Evolutionary conservation across 768 basidiomycete species (phyloP).

Genomic region (Mycena olivaceomarginata): DNA sequence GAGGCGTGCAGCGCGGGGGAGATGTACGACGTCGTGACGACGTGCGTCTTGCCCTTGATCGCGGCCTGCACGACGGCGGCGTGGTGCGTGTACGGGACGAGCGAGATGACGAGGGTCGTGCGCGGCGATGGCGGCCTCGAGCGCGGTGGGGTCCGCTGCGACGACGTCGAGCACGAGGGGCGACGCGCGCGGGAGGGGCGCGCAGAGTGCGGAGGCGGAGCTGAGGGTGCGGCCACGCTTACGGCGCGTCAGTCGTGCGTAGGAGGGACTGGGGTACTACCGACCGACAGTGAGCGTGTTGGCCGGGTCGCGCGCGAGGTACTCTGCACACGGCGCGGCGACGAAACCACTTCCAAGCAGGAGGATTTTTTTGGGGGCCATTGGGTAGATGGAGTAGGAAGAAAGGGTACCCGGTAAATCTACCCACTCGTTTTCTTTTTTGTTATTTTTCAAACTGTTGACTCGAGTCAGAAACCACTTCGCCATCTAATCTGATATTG

Average conservation of each 20-base stretch:
- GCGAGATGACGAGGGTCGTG: constrained; percentile 96
- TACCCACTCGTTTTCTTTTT: too few species aligned
- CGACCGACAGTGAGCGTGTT: constrained; percentile 91
- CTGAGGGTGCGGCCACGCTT: constrained; percentile 93
- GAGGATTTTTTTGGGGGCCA: constrained; percentile 76
- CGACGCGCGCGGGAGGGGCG: constrained; percentile 81
- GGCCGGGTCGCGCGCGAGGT: constrained; percentile 86
- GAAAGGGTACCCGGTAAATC: too few species aligned
- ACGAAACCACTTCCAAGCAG: constrained; percentile 97
- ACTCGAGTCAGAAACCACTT: too few species aligned
- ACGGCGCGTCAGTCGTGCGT: constrained; percentile 5
- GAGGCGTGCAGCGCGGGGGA: constrained; percentile 93
- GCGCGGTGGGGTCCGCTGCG: constrained; percentile 71
- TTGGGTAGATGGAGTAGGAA: too few species aligned
- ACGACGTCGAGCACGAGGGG: constrained; percentile 88
- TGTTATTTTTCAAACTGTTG: too few species aligned
- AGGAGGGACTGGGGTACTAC: constrained; percentile 45
- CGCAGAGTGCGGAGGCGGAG: constrained; percentile 81
- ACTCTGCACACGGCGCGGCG: constrained; percentile 97
- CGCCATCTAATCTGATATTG: too few species aligned
- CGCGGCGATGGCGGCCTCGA: constrained; percentile 87
- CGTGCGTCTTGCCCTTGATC: constrained; percentile 91
- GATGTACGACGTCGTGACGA: constrained; percentile 97
- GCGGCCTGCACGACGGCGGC: constrained; percentile 94
- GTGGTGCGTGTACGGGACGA: constrained; percentile 97